phyloP scores from a whole-genome alignment of 1,139 yeast genomes.

The Geotrichum histeridarum region DNA sequence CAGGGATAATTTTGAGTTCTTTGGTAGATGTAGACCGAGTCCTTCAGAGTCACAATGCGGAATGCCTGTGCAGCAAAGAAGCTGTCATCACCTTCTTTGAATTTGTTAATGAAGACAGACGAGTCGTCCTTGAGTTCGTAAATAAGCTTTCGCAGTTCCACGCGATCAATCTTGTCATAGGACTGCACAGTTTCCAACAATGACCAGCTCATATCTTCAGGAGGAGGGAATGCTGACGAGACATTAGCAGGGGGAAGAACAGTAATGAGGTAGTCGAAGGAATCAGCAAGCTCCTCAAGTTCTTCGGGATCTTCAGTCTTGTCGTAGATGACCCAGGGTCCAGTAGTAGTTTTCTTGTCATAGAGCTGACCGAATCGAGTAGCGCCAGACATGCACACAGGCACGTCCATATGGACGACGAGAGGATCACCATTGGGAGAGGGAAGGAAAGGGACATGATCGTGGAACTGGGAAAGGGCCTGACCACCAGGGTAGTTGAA shows the following conservation, averaged over 20 bases:
- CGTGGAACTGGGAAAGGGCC: constrained; percentile 56
- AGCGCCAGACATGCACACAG: constrained; percentile 85
- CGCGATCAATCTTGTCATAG: constrained; percentile 37
- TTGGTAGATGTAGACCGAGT: constrained; percentile 35
- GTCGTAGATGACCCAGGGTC: constrained; percentile 54
- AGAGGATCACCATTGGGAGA: constrained; percentile 20
- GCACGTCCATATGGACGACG: constrained; percentile 66
- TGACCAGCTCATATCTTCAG: constrained; percentile 39
- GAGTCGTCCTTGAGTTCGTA: constrained; percentile 20
- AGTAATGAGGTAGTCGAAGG: constrained; percentile 58
- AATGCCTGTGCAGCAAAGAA: constrained; percentile 5
- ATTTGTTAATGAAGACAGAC: neutral
- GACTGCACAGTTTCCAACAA: constrained; percentile 38
- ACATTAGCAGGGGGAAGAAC: constrained; percentile 33
- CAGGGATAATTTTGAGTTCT: constrained; percentile 22
- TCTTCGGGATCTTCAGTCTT: constrained; percentile 55
- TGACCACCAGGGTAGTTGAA: constrained; percentile 87
- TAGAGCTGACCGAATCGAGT: constrained; percentile 64
- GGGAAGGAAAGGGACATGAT: constrained; percentile 33
- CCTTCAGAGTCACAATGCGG: constrained; percentile 18
- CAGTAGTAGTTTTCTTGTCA: constrained; percentile 20
- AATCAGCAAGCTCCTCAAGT: constrained; percentile 46
- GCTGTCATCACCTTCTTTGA: constrained; percentile 1
- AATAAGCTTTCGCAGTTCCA: neutral
- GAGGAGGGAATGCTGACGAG: constrained; percentile 23